Conservation (phyloP, 2,329 filamentous ascomycete species). For the Raffaelea ambrosiae region DNA sequence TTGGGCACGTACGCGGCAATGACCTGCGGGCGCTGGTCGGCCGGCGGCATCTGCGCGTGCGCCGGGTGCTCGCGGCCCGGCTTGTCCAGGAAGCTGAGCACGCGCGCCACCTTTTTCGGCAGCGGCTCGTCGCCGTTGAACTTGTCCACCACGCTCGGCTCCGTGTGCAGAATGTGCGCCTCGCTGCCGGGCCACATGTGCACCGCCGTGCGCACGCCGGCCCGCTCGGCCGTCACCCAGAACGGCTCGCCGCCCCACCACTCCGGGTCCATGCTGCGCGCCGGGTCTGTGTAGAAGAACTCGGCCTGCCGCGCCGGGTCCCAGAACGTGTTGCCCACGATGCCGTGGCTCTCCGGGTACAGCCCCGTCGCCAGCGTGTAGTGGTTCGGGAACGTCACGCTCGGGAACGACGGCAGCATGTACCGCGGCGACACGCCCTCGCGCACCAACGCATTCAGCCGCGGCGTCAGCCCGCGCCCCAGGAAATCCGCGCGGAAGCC, state of each 20-base stretch:
- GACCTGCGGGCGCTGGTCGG: constrained; percentile 67
- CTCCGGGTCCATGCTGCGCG: constrained; percentile 67
- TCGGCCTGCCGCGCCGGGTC: constrained; percentile 68
- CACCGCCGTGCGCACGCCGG: constrained; percentile 69
- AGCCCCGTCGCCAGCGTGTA: constrained; percentile 88
- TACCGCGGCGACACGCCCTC: constrained; percentile 84
- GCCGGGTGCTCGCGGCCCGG: constrained; percentile 52
- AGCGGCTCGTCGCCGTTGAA: constrained; percentile 74
- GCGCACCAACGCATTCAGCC: constrained; percentile 66
- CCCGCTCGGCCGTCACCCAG: constrained; percentile 85
- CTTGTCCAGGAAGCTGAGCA: constrained; percentile 76
- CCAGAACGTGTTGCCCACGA: constrained; percentile 94
- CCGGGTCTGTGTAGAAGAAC: constrained; percentile 79
- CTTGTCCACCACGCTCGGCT: constrained; percentile 74
- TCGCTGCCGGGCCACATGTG: constrained; percentile 99
- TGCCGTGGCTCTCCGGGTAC: constrained; percentile 84
- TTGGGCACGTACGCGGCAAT: constrained; percentile 94
- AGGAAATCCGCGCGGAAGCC: constrained; percentile 95
- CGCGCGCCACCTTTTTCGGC: constrained; percentile 64
- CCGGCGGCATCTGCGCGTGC: constrained; percentile 35
- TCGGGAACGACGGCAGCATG: constrained; percentile 92
- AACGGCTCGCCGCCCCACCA: constrained; percentile 96
- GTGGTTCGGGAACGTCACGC: constrained; percentile 94
- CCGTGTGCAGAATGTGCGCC: constrained; percentile 66
- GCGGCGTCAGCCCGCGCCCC: constrained; percentile 72